Conservation (phyloP, 2,329 filamentous ascomycete genomes). For the Sclerotinia nivalis region DNA sequence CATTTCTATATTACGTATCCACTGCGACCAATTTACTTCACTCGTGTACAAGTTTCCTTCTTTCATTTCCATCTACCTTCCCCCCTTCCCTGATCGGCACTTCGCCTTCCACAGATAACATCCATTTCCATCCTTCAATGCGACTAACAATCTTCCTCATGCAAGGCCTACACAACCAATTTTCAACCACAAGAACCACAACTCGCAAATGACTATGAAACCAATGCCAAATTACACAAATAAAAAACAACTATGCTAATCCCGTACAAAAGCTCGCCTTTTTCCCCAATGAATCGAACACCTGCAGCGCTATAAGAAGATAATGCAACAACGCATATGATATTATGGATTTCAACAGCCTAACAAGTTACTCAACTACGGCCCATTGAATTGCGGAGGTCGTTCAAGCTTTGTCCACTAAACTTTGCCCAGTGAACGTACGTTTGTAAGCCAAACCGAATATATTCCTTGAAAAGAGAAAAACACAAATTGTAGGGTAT, state of each 20-base stretch:
- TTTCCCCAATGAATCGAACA: constrained; percentile 18
- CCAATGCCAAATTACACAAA: constrained; percentile 2
- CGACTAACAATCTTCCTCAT: constrained; percentile 9
- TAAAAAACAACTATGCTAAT: constrained; percentile 21
- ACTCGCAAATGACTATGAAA: constrained; percentile 12
- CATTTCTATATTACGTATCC: constrained; percentile 23
- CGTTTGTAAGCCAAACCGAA: constrained; percentile 13
- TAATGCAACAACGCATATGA: constrained; percentile 8
- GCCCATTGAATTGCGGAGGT: constrained; percentile 2
- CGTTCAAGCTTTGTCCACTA: constrained; percentile 6
- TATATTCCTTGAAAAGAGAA: constrained; percentile 21
- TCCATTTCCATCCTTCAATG: constrained; percentile 1
- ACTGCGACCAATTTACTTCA: constrained; percentile 4
- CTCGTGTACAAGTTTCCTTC: constrained; percentile 15
- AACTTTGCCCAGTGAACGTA: constrained; percentile 5
- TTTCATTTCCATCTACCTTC: background rate
- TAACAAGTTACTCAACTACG: constrained; percentile 1
- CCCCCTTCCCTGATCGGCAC: background rate
- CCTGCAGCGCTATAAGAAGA: constrained; percentile 16
- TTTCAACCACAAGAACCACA: constrained; percentile 12
- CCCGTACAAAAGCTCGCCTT: constrained; percentile 18
- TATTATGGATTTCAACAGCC: constrained; percentile 5
- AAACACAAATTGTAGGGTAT: constrained; percentile 20
- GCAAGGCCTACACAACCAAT: background rate
- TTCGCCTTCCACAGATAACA: background rate